Base-by-base conservation (phyloP, 768 basidiomycete species). In the Chalciporus pseudorubinellus region DNA sequence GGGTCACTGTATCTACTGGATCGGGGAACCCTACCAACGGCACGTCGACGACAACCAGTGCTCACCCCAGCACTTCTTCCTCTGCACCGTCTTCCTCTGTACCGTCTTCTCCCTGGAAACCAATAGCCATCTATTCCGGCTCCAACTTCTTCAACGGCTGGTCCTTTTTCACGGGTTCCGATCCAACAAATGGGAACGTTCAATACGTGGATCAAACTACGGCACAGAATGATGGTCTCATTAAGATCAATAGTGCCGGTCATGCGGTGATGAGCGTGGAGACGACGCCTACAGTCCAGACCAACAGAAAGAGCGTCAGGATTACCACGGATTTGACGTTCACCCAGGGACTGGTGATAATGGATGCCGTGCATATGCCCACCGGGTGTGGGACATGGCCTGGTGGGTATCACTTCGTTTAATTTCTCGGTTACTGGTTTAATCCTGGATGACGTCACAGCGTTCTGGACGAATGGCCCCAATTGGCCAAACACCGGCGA, bases 321-420 rank as follows among this genome's bases (percentile, higher is more conserved):
- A 87, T 98, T 58, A 83, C 82, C 43, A 83, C 86, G 0, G 64
- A 82, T 24, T 66, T 72, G 46, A 68, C 72, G 3, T 87, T 81
- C 61, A 87, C 79, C 29, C 81, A 82, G 8, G 85, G 79, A 33
- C 74, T 97, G 31, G 75, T 93, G 55, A 74, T 94, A 41, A 77
- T 94, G 77, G 92, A 95, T 69, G 80, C 90, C 21, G 76, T 83
- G 21, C 92, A 95, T 66, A 92, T 94, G 86, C 92, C 92, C 8
- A 84, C 84, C 0, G 93, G 92, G 13, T 95, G 92, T 68, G 92
- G 85, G 33, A 85, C 84, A 21, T 93, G 91, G 92, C 90, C 89
- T 51, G 76, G 73, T 74, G 51, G 36, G 59, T 59, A 46, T 45
- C 24, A 20, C 19, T 39, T 45, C 10, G 4, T 19, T 39, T 36